Conservation (phyloP, 1,284 basidiomycete genomes). For the Apiotrichum mycotoxinovorans region DNA sequence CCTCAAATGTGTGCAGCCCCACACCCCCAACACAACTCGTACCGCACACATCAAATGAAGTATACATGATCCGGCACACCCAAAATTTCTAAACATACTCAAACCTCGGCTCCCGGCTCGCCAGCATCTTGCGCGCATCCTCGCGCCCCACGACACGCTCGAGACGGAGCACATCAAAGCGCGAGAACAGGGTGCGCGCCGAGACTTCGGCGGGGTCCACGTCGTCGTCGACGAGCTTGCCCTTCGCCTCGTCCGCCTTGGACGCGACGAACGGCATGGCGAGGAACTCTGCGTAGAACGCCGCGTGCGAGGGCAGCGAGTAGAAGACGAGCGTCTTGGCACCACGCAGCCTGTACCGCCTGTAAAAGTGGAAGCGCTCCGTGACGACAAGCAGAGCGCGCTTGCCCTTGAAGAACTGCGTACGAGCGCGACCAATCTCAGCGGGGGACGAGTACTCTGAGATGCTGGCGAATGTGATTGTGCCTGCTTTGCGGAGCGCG, state of each 20-base stretch:
- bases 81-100: constrained; percentile 40
- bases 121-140: constrained; percentile 50
- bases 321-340: constrained; percentile 92
- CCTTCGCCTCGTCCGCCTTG: constrained; percentile 45
- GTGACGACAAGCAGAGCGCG: constrained; percentile 84
- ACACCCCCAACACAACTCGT: too few species aligned
- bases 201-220: constrained; percentile 69
- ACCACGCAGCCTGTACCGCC: constrained; percentile 87
- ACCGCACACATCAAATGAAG: too few species aligned
- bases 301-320: constrained; percentile 79
- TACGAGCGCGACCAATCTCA: constrained; percentile 88
- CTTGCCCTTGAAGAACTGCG: constrained; percentile 86
- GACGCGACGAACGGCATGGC: constrained; percentile 70
- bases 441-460: constrained; percentile 94
- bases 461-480: constrained; percentile 73
- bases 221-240: constrained; percentile 29
- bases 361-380: constrained; percentile 97
- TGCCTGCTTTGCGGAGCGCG: constrained; percentile 68
- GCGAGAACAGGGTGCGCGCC: constrained; percentile 73
- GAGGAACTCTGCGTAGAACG: constrained; percentile 88
- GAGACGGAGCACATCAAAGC: constrained; percentile 80
- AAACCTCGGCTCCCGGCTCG: constrained; percentile 43
- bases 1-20: too few species aligned
- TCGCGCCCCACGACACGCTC: constrained; percentile 67
- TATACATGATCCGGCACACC: not conserved